phyloP scores from a whole-genome alignment of 495 filamentous ascomycete genomes.

The Neurospora sp. region DNA sequence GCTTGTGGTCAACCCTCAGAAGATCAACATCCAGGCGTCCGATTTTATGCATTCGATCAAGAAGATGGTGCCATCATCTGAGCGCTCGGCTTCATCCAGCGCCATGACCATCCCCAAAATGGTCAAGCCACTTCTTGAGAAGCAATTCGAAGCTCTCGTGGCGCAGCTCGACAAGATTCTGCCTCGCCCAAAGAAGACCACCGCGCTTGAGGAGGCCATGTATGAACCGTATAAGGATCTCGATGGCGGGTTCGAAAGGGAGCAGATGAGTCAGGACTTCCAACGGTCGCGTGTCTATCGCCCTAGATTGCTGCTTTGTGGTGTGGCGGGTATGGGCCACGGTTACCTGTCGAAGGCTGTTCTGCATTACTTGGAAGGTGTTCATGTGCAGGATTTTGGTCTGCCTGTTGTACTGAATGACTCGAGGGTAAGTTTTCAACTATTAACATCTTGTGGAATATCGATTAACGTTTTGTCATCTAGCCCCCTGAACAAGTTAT shows the following conservation, averaged over 20 bases:
- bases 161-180: constrained; percentile 62
- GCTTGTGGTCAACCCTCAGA: constrained; percentile 74
- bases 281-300: constrained; percentile 82
- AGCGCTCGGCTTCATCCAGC: constrained; percentile 72
- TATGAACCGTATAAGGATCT: constrained; percentile 75
- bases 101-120: constrained; percentile 65
- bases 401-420: constrained; percentile 63
- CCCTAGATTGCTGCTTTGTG: constrained; percentile 72
- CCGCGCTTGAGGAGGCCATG: constrained; percentile 87
- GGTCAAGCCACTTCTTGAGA: constrained; percentile 72
- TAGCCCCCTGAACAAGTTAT: constrained; percentile 75
- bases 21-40: constrained; percentile 73
- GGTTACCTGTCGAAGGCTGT: constrained; percentile 81
- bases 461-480: constrained; percentile 11
- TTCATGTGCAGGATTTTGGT: constrained; percentile 94
- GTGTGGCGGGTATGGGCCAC: constrained; percentile 82
- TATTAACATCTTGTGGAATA: constrained; percentile 18
- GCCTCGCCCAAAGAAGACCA: constrained; percentile 71
- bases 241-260: constrained; percentile 68
- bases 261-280: constrained; percentile 83
- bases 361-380: constrained; percentile 79
- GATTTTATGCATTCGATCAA: constrained; percentile 96
- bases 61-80: constrained; percentile 90
- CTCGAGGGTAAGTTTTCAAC: constrained; percentile 42
- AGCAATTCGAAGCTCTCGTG: constrained; percentile 57